Evolutionary conservation across 2,329 filamentous ascomycete species (phyloP), one percentile per base, ranked within the genome.

Genomic region (Tolypocladium pustulatum): DNA sequence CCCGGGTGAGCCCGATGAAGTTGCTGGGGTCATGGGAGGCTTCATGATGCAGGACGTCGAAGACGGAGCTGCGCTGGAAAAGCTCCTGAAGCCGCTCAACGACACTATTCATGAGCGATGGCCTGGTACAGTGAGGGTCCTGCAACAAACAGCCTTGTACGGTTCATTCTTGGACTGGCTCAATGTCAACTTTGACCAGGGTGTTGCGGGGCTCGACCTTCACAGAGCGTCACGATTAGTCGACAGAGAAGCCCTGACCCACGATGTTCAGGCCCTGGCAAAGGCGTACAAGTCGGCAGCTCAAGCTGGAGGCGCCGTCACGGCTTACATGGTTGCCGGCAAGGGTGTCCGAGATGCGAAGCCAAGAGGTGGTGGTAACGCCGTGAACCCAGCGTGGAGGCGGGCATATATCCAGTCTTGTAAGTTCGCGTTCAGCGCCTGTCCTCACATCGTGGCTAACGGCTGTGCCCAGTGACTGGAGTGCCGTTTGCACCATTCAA

Each of bases 331-430:
- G 3, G 74, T 82, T 0, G 69, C 72, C 2, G 78, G 79, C 0
- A 73, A 74, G 38, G 79, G 75, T 0, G 72, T 79, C 0, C 67
- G 70, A 0, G 64, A 80, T 49, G 78, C 76, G 2, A 66, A 68
- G 37, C 76, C 77, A 0, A 66, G 78, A 27, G 43, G 43, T 0
- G 77, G 77, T 0, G 68, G 74, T 49, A 77, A 78, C 36, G 69
- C 79, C 0, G 73, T 80, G 2, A 76, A 77, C 41, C 80, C 80
- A 0, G 78, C 78, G 0, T 85, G 80, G 80, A 72, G 81, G 20
- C 75, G 63, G 15, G 71, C 77, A 0, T 72, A 74, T 22, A 66
- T 76, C 3, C 77, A 78, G 56, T 62, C 69, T 0, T 62, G 78
- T 78, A 66, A 67, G 75, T 72, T 54, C 20, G 10, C 13, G 41